Evolutionary conservation across 1,139 yeast genomes (phyloP), one percentile per base, ranked within the genome.

Genomic region (Pichia norvegensis): DNA sequence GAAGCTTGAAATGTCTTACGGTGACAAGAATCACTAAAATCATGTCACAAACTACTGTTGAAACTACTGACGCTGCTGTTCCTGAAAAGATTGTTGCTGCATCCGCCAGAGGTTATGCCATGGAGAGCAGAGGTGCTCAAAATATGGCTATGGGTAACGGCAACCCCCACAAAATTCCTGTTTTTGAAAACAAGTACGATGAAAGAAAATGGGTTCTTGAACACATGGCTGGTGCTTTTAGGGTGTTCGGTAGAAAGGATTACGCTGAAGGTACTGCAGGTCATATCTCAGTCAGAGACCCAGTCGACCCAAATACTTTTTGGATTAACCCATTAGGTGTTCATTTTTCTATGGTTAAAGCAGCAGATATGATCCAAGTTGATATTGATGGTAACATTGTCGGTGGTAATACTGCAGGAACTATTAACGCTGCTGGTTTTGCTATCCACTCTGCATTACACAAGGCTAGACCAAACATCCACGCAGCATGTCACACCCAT

Each of bases 401-500:
- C 53, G 76, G 74, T 54, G 62, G 61, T 23, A 54, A 54, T 42
- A 52, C 48, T 14, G 69, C 67, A 21, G 81, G 90, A 1, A 52
- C 54, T 11, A 76, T 85, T 49, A 85, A 85, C 59, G 78, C 84
- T 27, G 94, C 95, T 2, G 95, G 95, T 0, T 85, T 84, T 67
- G 77, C 79, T 50, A 85, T 85, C 63, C 95, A 85, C 58, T 77
- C 85, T 1, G 88, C 85, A 17, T 62, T 85, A 33, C 95, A 85
- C 66, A 73, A 72, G 59, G 84, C 86, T 8, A 73, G 94, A 50
- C 92, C 90, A 2, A 90, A 85, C 55, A 81, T 85, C 19, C 69
- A 78, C 55, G 92, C 94, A 21, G 94, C 94, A 2, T 82, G 92
- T 59, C 95, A 85, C 62, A 74, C 88, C 8, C 95, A 85, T 57